Percentiles rank a stretch among this genome's conserved stretches.
Conservation (phyloP, 768 basidiomycete species). For the Russula emetica region DNA sequence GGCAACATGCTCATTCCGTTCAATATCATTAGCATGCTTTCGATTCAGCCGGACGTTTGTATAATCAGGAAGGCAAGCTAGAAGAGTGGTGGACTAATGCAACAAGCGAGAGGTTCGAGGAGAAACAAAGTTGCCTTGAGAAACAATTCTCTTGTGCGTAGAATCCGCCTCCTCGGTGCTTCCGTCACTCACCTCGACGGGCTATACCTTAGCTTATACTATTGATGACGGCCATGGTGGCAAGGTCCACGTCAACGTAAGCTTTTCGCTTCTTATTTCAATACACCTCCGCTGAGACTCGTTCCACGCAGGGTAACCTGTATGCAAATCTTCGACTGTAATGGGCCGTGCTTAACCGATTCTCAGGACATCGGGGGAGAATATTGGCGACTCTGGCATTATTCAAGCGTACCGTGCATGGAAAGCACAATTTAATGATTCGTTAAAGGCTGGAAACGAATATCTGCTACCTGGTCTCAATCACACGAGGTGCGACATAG, state of each 20-base stretch:
- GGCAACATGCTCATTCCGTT: background rate
- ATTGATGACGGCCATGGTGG: conserved; percentile 85
- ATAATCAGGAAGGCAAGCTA: conserved; percentile 84
- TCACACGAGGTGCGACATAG: conserved; percentile 54
- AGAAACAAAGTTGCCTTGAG: conserved; percentile 83
- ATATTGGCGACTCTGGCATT: conserved; percentile 81
- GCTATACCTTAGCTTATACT: conserved; percentile 54
- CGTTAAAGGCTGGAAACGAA: conserved; percentile 55
- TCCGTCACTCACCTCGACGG: background rate
- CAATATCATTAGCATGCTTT: conserved; percentile 65
- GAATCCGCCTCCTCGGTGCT: background rate
- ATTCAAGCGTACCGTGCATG: conserved; percentile 90
- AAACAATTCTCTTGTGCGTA: conserved; percentile 77
- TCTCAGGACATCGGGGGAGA: conserved; percentile 80
- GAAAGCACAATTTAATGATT: conserved; percentile 69
- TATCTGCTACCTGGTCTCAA: conserved; percentile 77
- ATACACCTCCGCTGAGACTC: conserved; percentile 10
- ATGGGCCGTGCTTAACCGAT: background rate
- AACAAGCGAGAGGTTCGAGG: conserved; percentile 79
- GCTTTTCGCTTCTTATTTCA: conserved; percentile 30
- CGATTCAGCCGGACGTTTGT: conserved; percentile 84
- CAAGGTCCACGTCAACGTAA: conserved; percentile 77
- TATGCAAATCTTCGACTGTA: conserved; percentile 35
- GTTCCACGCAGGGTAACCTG: conserved; percentile 61
- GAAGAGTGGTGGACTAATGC: conserved; percentile 91